phyloP scores from a whole-genome alignment of 1,284 basidiomycete genomes.

The Pterula multifida region DNA sequence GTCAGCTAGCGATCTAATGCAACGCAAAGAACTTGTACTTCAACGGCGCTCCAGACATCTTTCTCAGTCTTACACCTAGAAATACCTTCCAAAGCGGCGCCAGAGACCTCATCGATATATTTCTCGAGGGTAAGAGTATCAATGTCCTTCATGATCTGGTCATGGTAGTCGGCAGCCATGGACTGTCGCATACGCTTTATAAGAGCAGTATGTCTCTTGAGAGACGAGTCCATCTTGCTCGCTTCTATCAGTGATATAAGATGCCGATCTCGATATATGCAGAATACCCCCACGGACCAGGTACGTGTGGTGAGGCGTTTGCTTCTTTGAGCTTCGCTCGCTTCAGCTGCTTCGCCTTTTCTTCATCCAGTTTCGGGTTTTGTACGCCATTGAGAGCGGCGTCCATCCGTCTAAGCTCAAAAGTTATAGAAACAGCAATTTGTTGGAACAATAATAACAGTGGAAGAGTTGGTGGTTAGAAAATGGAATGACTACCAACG shows the following conservation, averaged over 20 bases:
- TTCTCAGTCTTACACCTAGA: conserved; percentile 77
- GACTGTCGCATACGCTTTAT: conserved; percentile 84
- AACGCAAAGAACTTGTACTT: conserved; percentile 41
- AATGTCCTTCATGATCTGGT: conserved; percentile 86
- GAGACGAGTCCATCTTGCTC: conserved; percentile 75
- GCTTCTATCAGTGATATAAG: conserved; percentile 28
- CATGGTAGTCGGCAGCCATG: conserved; percentile 66
- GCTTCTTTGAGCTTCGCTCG: background rate
- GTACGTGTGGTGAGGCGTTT: background rate
- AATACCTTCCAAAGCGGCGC: conserved; percentile 80
- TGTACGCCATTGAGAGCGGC: background rate
- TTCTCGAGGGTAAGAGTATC: conserved; percentile 85
- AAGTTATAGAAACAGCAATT: too few relatives aligned
- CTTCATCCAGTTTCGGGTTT: background rate
- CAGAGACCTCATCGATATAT: conserved; percentile 91
- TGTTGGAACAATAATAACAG: background rate
- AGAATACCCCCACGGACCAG: background rate
- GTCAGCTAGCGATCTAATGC: conserved; percentile 3
- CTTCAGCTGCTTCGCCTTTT: background rate
- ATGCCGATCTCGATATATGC: background rate
- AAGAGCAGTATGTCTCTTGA: conserved; percentile 88
- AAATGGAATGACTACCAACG: background rate
- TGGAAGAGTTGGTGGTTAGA: background rate
- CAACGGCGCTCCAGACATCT: conserved; percentile 86
- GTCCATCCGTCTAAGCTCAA: background rate